phyloP scores from a whole-genome alignment of 331 rosid species.

The Saraca asoca region DNA sequence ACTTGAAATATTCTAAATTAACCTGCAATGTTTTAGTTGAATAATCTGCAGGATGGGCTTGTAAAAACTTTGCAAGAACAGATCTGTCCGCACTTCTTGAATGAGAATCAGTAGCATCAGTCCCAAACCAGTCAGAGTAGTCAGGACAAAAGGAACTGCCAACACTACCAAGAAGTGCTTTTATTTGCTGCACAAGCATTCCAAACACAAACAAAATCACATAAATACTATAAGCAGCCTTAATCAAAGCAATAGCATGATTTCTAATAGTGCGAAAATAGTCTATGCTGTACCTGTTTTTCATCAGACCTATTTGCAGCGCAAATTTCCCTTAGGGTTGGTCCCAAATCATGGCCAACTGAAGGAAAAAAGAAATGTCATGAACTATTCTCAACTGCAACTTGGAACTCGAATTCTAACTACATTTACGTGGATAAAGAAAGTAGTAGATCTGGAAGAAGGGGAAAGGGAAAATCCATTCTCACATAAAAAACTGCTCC shows the following conservation, averaged over 20 bases:
- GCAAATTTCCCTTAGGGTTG: slow-evolving; percentile 82
- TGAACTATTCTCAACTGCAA: slow-evolving; percentile 24
- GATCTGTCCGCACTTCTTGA: slow-evolving; percentile 73
- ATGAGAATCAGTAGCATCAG: slow-evolving; percentile 56
- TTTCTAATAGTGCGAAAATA: slow-evolving; percentile 5
- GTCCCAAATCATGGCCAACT: slow-evolving; percentile 78
- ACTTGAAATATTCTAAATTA: slow-evolving; percentile 31
- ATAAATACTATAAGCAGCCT: slow-evolving; percentile 17
- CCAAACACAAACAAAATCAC: slow-evolving; percentile 24
- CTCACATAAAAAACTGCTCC: background rate
- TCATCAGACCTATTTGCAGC: slow-evolving; percentile 84
- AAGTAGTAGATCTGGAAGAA: too few relatives aligned
- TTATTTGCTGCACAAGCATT: slow-evolving; percentile 72
- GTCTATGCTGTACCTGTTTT: slow-evolving; percentile 66
- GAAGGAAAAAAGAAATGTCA: slow-evolving; percentile 38
- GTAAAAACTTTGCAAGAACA: slow-evolving; percentile 73
- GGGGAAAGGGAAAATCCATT: too few relatives aligned
- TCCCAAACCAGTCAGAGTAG: slow-evolving; percentile 76
- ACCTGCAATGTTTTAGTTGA: slow-evolving; percentile 87
- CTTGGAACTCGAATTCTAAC: background rate
- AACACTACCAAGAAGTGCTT: slow-evolving; percentile 73
- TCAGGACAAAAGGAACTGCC: slow-evolving; percentile 82
- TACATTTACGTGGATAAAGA: slow-evolving; percentile 1
- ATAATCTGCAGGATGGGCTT: slow-evolving; percentile 75
- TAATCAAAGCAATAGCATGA: slow-evolving; percentile 20